These are phyloP conservation scores for Simplicillium sp. DNA, from an alignment of 2,329 filamentous ascomycete species.

Conservation along the genomic window DNA sequence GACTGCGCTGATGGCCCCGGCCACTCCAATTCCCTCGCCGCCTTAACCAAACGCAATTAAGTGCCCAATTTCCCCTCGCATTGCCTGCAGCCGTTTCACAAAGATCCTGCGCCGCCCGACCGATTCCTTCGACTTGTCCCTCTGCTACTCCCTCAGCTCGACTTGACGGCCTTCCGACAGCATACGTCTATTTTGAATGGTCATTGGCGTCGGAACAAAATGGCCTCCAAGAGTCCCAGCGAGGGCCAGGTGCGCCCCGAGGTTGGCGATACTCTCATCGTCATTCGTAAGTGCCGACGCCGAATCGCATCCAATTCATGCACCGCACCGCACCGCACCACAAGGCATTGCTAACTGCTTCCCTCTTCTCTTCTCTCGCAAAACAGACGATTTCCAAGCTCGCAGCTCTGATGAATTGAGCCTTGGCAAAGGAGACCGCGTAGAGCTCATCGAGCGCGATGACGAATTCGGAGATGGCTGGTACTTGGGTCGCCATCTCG, in stretches of 20 bases:
- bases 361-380: conserved; percentile 3
- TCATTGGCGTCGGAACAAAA: conserved; percentile 13
- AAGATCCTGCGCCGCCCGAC: no score
- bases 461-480: conserved; percentile 85
- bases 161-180: not conserved
- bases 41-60: no score
- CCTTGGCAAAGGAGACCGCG: conserved; percentile 72
- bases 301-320: conserved; percentile 12
- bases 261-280: conserved; percentile 57
- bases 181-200: not conserved
- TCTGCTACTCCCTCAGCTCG: not conserved
- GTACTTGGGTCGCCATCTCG: conserved; percentile 69
- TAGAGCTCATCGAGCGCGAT: conserved; percentile 75
- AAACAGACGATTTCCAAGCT: conserved; percentile 78
- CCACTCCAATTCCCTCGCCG: no score
- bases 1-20: no score
- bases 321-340: no score
- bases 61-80: no score
- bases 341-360: not conserved
- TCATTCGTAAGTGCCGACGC: conserved; percentile 53
- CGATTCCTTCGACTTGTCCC: not conserved
- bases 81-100: no score
- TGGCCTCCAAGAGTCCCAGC: conserved; percentile 31
- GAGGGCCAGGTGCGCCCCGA: conserved; percentile 39
- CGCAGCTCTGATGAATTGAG: conserved; percentile 90